A percentile compares a stretch with the other conserved stretches of the same genome.
Evolutionary conservation across 306 rosid genomes (phyloP).

Genomic region (Dicorynia guianensis): DNA sequence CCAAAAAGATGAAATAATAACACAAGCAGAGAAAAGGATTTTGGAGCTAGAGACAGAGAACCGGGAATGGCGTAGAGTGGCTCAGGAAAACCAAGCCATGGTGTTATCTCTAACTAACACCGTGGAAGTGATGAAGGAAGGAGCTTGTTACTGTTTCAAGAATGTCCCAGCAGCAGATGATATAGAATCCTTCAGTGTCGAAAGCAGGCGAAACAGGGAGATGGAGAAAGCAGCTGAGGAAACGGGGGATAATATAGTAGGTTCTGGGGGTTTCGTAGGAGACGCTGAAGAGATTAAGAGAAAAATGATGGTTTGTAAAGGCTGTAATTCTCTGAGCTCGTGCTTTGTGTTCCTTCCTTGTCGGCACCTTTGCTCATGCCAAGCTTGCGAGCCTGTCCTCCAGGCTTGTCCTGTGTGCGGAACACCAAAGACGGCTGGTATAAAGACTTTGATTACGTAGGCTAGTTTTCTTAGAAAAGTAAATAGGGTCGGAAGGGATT

Average conservation of each 20-base stretch:
- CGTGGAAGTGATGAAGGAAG: conserved; percentile 62
- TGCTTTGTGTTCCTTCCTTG: conserved; percentile 79
- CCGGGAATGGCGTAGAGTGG: conserved; percentile 59
- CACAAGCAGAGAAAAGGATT: conserved; percentile 50
- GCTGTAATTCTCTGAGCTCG: conserved; percentile 62
- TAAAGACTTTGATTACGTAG: no score
- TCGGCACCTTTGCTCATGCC: conserved; percentile 84
- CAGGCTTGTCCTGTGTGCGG: conserved; percentile 76
- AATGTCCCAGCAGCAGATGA: conserved; percentile 53
- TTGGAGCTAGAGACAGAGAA: conserved; percentile 72
- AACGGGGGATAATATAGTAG: conserved; percentile 5
- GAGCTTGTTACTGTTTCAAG: conserved; percentile 28
- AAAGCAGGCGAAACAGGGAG: conserved; percentile 3
- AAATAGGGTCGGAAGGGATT: no score
- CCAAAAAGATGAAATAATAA: conserved; percentile 66
- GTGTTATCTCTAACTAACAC: conserved; percentile 54
- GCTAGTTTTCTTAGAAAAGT: no score
- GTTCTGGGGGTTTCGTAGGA: background rate
- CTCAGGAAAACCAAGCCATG: conserved; percentile 65
- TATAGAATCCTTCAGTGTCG: conserved; percentile 66
- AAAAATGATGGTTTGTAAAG: conserved; percentile 53
- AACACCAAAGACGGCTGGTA: conserved; percentile 64
- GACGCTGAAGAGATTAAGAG: conserved; percentile 23
- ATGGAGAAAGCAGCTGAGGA: conserved; percentile 11
- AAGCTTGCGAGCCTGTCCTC: conserved; percentile 63